Evolutionary conservation across 2,329 filamentous ascomycete species (phyloP), one percentile per base, ranked within the genome.

Genomic region (Fusarium compactum): DNA sequence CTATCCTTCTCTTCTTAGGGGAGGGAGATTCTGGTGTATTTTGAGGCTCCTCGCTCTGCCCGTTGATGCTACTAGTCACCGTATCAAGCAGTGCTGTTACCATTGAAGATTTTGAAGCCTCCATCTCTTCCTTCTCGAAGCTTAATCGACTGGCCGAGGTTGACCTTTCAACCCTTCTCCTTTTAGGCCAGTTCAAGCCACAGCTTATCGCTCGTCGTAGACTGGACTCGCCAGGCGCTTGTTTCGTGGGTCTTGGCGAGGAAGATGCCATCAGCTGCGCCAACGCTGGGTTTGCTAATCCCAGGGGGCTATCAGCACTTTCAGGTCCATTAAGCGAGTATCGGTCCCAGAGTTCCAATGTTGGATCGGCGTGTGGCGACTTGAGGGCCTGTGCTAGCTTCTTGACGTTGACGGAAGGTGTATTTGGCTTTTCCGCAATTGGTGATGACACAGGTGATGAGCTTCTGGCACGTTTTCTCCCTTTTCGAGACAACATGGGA

Each of bases 281-380:
- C 25, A 93, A 82, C 18, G 86, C 82, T 41, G 88, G 87, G 71
- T 89, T 89, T 44, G 82, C 79, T 45, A 85, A 78, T 22, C 86
- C 86, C 2, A 46, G 80, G 79, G 55, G 80, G 71, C 66, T 84
- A 79, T 16, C 82, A 77, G 56, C 80, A 79, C 67, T 85, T 82
- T 74, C 84, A 27, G 69, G 65, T 46, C 55, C 63, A 40, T 76
- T 79, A 18, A 89, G 80, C 40, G 91, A 87, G 76, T 93, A 94
- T 55, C 91, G 89, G 72, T 92, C 92, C 92, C 92, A 95, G 3
- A 95, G 80, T 69, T 95, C 91, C 32, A 91, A 80, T 4, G 91
- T 91, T 40, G 92, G 91, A 74, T 95, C 92, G 32, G 89, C 86
- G 69, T 91, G 88, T 15, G 90, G 90, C 2, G 91, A 91, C 70